Percentiles rank a stretch among this genome's conserved stretches.
Conservation (phyloP, 2,329 filamentous ascomycete genomes). For the Didymella sp. region DNA sequence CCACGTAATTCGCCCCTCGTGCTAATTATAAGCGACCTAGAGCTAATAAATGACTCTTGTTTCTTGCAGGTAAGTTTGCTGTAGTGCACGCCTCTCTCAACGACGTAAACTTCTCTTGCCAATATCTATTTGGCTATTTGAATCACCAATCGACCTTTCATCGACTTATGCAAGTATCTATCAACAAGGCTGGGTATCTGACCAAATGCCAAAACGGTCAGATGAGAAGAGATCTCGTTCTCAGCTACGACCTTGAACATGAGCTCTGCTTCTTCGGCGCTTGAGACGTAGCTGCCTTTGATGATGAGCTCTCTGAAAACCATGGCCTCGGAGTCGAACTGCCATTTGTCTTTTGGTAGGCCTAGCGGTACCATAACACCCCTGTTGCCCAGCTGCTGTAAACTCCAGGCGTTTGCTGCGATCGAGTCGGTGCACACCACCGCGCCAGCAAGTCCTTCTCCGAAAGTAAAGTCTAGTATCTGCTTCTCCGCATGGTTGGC, state of each 20-base stretch:
- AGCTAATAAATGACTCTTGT: neutral
- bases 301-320: slow-evolving; percentile 37
- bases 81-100: neutral
- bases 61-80: neutral
- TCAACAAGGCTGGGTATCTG: slow-evolving; percentile 32
- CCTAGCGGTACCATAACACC: slow-evolving; percentile 37
- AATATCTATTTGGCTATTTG: slow-evolving; percentile 18
- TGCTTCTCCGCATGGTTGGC: slow-evolving; percentile 22
- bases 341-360: slow-evolving; percentile 34
- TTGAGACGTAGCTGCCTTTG: slow-evolving; percentile 36
- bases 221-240: slow-evolving; percentile 29
- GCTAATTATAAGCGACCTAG: neutral
- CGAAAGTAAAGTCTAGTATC: slow-evolving; percentile 26
- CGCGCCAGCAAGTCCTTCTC: slow-evolving; percentile 35
- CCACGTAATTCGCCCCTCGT: too few relatives aligned
- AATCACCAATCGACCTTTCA: slow-evolving; percentile 37
- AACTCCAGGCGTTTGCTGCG: slow-evolving; percentile 33
- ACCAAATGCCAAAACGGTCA: slow-evolving; percentile 32
- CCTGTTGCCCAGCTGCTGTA: slow-evolving; percentile 31
- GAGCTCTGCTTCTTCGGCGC: slow-evolving; percentile 31
- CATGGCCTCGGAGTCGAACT: slow-evolving; percentile 36
- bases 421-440: slow-evolving; percentile 38
- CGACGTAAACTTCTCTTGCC: neutral
- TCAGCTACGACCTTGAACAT: slow-evolving; percentile 36
- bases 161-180: slow-evolving; percentile 27